Evolutionary conservation across 495 filamentous ascomycete genomes (phyloP).

Genomic region (Hypoxylon lenormandii): DNA sequence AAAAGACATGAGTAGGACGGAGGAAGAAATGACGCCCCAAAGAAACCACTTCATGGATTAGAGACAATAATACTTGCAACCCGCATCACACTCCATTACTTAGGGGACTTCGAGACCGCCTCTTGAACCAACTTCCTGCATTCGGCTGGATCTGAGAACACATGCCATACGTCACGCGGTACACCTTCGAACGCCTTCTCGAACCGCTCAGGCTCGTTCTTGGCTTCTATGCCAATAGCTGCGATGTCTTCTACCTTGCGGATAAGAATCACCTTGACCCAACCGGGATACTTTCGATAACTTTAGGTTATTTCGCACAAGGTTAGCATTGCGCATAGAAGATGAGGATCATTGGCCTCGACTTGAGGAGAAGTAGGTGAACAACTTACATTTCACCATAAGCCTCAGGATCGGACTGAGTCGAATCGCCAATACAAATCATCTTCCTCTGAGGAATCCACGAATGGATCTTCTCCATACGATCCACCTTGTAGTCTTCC

Average conservation of each 20-base stretch:
- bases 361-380: neutral
- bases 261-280: constrained; percentile 84
- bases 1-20: neutral
- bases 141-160: constrained; percentile 81
- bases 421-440: constrained; percentile 88
- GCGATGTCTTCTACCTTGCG: constrained; percentile 83
- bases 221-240: constrained; percentile 72
- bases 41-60: neutral
- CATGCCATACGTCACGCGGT: constrained; percentile 76
- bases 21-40: neutral
- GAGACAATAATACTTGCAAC: neutral
- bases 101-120: constrained; percentile 43
- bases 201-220: constrained; percentile 80
- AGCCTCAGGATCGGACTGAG: constrained; percentile 89
- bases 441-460: constrained; percentile 83
- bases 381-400: constrained; percentile 77
- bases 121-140: constrained; percentile 57
- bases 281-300: constrained; percentile 68
- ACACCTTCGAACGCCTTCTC: constrained; percentile 83
- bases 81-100: neutral
- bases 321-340: constrained; percentile 12
- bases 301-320: constrained; percentile 36
- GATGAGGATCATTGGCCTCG: neutral
- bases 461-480: constrained; percentile 77
- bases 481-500: constrained; percentile 85